Evolutionary conservation across 805 yeast species (phyloP).

Genomic region (Ogataea paraovalis): DNA sequence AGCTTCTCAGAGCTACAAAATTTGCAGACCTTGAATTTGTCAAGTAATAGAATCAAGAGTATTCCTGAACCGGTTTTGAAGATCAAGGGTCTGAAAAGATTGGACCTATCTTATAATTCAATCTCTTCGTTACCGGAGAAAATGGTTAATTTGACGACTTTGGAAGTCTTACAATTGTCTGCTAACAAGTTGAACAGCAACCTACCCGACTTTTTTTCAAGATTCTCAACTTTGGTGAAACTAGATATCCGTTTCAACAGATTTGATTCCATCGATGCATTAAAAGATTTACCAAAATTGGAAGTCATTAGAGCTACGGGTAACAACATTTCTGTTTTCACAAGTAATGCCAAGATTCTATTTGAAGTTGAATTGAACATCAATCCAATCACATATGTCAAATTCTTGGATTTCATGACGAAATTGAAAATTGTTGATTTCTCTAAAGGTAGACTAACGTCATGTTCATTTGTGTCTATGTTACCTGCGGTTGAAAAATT

Average conservation of each 20-base stretch:
- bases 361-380: conserved; percentile 70
- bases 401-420: conserved; percentile 48
- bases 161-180: conserved; percentile 69
- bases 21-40: conserved; percentile 61
- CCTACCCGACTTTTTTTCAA: conserved; percentile 50
- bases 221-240: conserved; percentile 55
- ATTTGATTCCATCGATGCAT: conserved; percentile 47
- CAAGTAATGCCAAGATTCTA: conserved; percentile 57
- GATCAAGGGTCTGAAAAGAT: conserved; percentile 52
- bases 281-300: conserved; percentile 54
- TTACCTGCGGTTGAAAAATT: conserved; percentile 68
- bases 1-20: conserved; percentile 52
- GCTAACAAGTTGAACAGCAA: conserved; percentile 59
- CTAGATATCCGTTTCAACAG: conserved; percentile 77
- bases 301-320: conserved; percentile 74
- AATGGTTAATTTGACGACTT: conserved; percentile 52
- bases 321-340: conserved; percentile 69
- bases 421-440: conserved; percentile 70
- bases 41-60: conserved; percentile 66
- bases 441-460: conserved; percentile 76
- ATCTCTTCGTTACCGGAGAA: conserved; percentile 58
- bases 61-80: conserved; percentile 66
- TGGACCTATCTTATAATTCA: conserved; percentile 81
- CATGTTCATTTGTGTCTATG: conserved; percentile 61
- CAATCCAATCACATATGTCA: conserved; percentile 76